Evolutionary conservation across 352 stramenopile genomes (phyloP), one percentile per base, ranked within the genome.

Genomic region (Phytophthora citrophthora): DNA sequence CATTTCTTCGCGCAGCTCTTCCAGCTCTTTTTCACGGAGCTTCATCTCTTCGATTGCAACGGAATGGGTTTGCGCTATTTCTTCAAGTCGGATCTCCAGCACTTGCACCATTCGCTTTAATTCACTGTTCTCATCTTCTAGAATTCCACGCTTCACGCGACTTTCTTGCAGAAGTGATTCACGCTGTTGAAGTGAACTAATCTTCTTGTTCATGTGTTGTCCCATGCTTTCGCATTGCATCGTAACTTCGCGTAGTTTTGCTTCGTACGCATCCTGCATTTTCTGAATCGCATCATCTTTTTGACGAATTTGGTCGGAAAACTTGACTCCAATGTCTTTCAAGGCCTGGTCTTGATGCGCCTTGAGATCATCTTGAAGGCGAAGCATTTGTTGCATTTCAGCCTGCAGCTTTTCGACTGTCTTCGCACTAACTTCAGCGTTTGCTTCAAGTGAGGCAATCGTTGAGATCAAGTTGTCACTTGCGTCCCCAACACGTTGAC

Each of bases 61-160:
- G 0, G 76, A 86, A 58, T 92, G 81, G 0, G 81, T 74, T 49
- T 91, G 79, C 7, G 83, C 79, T 31, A 93, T 76, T 65, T 95
- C 86, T 23, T 93, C 81, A 0, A 95, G 67, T 11, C 81, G 81
- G 32, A 90, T 81, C 65, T 95, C 86, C 4, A 95, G 68, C 29
- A 89, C 77, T 56, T 91, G 77, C 7, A 93, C 75, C 60, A 93
- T 95, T 15, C 80, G 79, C 56, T 90, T 88, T 2, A 91, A 64
- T 55, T 90, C 83, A 15, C 60, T 81, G 68, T 91, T 95, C 55
- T 93, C 83, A 45, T 95, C 81, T 55, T 93, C 84, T 32, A 93
- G 23, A 12, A 76, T 56, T 12, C 70, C 70, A 32, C 78, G 76
- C 55, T 87, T 89, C 2, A 65, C 54, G 10, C 83, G 81, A 20